Percentiles rank a stretch among this genome's conserved stretches.
Evolutionary conservation across 257 asterid genomes (phyloP).

Genomic region (Echites panduratus): DNA sequence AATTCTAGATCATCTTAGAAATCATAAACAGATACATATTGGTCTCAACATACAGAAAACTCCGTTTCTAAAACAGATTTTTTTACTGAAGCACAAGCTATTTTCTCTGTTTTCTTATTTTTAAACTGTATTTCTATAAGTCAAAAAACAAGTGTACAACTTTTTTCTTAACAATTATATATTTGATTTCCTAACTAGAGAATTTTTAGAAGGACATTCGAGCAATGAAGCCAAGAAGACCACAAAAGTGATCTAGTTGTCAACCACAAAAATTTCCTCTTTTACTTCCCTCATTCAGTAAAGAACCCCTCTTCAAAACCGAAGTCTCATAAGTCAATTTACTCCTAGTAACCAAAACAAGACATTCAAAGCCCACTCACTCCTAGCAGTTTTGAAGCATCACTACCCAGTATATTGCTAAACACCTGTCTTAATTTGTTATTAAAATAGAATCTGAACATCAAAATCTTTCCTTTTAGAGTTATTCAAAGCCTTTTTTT

Average conservation of each 20-base stretch:
- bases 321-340: not conserved
- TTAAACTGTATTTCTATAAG: no score
- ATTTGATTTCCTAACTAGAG: not conserved
- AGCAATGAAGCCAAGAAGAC: not conserved
- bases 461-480: not conserved
- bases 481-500: not conserved
- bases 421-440: not conserved
- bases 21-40: not conserved
- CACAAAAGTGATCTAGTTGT: not conserved
- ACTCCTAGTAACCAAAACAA: no score
- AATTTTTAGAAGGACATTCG: not conserved
- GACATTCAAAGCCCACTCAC: not conserved
- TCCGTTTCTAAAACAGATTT: no score
- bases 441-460: not conserved
- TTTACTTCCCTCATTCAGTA: not conserved
- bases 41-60: not conserved
- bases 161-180: no score
- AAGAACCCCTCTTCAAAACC: not conserved
- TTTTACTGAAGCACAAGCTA: not conserved
- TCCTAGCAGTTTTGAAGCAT: not conserved
- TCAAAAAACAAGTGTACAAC: no score
- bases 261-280: not conserved
- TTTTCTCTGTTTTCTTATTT: not conserved
- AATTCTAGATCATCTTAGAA: not conserved
- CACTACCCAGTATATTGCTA: no score